Conservation (phyloP, 2,329 filamentous ascomycete genomes). For the Macrophomina pseudophaseolina region DNA sequence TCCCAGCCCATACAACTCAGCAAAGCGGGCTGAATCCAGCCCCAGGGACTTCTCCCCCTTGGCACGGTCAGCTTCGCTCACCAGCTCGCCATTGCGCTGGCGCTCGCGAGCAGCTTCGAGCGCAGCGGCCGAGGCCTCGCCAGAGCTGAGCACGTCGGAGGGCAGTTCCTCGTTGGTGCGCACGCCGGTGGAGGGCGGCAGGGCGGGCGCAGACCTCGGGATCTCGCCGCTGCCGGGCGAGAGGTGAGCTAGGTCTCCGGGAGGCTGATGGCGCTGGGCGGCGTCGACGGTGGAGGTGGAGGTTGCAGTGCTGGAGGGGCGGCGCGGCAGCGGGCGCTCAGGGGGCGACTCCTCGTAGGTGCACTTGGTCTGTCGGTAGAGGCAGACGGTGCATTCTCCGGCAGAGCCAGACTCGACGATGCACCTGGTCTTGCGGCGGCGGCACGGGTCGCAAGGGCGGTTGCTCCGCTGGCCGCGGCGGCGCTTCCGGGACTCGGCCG, state of each 20-base stretch:
- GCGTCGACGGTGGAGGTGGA: constrained; percentile 7
- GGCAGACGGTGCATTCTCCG: constrained; percentile 25
- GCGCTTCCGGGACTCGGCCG: constrained; percentile 14
- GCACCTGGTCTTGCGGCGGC: constrained; percentile 29
- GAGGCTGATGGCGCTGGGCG: background rate
- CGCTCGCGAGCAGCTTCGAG: constrained; percentile 17
- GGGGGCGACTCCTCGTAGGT: constrained; percentile 21
- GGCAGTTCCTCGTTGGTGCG: constrained; percentile 24
- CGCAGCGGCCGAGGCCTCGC: constrained; percentile 15
- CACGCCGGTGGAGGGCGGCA: background rate
- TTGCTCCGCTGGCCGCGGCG: constrained; percentile 19
- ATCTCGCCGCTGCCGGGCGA: constrained; percentile 10
- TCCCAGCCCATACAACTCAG: constrained; percentile 28
- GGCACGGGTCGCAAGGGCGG: constrained; percentile 29
- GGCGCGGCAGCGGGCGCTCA: constrained; percentile 17
- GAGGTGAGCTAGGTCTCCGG: constrained; percentile 7
- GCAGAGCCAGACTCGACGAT: constrained; percentile 20
- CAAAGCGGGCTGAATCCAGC: constrained; percentile 24
- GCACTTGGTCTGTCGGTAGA: constrained; percentile 18
- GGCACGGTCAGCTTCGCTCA: constrained; percentile 13
- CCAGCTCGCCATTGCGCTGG: constrained; percentile 19
- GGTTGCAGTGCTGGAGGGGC: constrained; percentile 4
- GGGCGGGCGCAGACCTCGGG: constrained; percentile 13
- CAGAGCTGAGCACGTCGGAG: constrained; percentile 19
- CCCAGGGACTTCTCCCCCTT: constrained; percentile 25